Evolutionary conservation across 2,329 filamentous ascomycete species (phyloP).

Genomic region (Phoma sp.): DNA sequence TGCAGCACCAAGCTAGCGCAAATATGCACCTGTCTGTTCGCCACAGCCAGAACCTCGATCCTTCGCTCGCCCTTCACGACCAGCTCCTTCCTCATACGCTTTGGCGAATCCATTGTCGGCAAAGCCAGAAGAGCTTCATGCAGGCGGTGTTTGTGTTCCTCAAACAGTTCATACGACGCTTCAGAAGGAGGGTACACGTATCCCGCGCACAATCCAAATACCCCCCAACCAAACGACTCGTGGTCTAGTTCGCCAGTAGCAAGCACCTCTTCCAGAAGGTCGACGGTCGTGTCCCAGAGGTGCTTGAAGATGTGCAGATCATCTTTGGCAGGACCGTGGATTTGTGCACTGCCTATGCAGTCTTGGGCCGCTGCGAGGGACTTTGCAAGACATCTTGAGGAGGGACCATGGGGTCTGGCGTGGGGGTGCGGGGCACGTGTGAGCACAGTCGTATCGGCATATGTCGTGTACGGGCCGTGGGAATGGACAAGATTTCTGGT

Average conservation of each 20-base stretch:
- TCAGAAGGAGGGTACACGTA: slow-evolving; percentile 15
- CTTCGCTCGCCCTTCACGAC: background rate
- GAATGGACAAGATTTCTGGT: slow-evolving; percentile 7
- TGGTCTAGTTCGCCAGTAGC: slow-evolving; percentile 13
- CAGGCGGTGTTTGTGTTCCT: slow-evolving; percentile 19
- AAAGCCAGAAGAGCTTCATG: slow-evolving; percentile 18
- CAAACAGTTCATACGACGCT: slow-evolving; percentile 7
- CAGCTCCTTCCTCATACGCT: background rate
- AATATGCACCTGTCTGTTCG: slow-evolving; percentile 25
- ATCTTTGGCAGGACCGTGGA: slow-evolving; percentile 11
- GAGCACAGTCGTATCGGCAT: slow-evolving; percentile 15
- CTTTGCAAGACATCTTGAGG: slow-evolving; percentile 13
- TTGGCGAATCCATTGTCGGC: slow-evolving; percentile 11
- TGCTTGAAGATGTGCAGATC: slow-evolving; percentile 25
- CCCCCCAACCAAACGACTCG: slow-evolving; percentile 29
- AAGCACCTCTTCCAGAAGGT: slow-evolving; percentile 20
- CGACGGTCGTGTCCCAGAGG: slow-evolving; percentile 20
- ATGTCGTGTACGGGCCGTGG: slow-evolving; percentile 22
- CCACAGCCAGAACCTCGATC: slow-evolving; percentile 8
- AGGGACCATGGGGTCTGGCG: background rate
- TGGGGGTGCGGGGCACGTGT: slow-evolving; percentile 1
- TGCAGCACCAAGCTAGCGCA: slow-evolving; percentile 26
- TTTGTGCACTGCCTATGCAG: slow-evolving; percentile 17
- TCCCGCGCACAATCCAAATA: slow-evolving; percentile 26
- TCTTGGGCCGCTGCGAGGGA: slow-evolving; percentile 31